These are phyloP conservation scores for Paramecium tetraurelia DNA, from an alignment of 73 alveolate species.

Conservation along the genomic window DNA sequence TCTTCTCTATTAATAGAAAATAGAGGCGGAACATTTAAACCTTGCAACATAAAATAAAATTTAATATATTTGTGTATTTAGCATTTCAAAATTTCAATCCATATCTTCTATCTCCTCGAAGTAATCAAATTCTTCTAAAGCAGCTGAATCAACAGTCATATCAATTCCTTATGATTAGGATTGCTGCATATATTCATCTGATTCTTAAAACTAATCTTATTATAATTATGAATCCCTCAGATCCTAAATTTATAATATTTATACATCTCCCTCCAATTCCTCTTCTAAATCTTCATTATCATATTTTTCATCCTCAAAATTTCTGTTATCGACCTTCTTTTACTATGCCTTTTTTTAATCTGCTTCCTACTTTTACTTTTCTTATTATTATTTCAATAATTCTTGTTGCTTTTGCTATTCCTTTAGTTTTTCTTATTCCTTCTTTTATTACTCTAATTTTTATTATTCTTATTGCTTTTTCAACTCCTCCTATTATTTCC, in stretches of 20 bases:
- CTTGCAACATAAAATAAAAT: neutral
- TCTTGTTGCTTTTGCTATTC: neutral
- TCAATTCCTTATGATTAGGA: slow-evolving; percentile 60
- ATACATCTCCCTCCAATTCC: slow-evolving; percentile 34
- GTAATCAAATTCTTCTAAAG: slow-evolving; percentile 63
- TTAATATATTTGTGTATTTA: neutral
- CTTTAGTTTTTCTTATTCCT: neutral
- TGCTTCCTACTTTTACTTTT: neutral
- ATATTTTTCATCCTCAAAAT: slow-evolving; percentile 51
- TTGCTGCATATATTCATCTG: slow-evolving; percentile 59
- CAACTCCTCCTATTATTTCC: neutral
- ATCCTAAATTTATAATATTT: neutral
- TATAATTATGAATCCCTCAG: slow-evolving; percentile 5
- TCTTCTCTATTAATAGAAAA: slow-evolving; percentile 29
- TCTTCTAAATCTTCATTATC: slow-evolving; percentile 4
- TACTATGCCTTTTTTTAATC: neutral
- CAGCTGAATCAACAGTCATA: slow-evolving; percentile 60
- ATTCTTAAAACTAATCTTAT: slow-evolving; percentile 52
- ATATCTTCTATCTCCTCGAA: slow-evolving; percentile 53
- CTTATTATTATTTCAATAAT: neutral
- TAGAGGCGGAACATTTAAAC: slow-evolving; percentile 2
- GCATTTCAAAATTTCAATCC: neutral
- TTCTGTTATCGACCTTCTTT: neutral
- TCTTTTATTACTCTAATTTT: neutral
- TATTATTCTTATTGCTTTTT: neutral